Conservation (phyloP, 257 asterid species). For the Anisodus acutangulus region DNA sequence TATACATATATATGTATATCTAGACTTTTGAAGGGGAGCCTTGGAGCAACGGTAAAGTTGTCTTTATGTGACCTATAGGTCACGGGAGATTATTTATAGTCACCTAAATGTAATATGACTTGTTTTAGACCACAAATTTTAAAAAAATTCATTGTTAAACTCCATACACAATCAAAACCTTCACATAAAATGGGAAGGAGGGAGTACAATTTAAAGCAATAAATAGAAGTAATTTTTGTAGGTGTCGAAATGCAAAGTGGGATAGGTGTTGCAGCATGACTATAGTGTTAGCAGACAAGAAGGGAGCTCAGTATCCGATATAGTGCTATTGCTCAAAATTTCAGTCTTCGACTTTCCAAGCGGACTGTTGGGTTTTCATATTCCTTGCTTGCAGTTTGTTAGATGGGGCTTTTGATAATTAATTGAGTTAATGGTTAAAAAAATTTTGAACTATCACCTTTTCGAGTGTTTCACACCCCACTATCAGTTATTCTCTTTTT, state of each 20-base stretch:
- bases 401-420: neutral
- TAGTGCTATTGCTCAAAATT: neutral
- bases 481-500: too few relatives aligned
- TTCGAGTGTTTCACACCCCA: too few relatives aligned
- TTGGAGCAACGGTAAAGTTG: too few relatives aligned
- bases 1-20: too few relatives aligned
- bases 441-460: too few relatives aligned
- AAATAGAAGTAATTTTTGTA: neutral
- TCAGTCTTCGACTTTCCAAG: neutral
- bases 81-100: neutral
- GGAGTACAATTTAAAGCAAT: slow-evolving; percentile 1
- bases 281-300: neutral
- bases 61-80: too few relatives aligned
- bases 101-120: neutral
- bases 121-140: neutral
- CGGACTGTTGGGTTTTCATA: neutral
- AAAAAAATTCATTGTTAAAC: neutral
- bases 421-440: too few relatives aligned
- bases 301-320: neutral
- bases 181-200: neutral
- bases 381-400: neutral
- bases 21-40: too few relatives aligned
- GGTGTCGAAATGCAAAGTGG: slow-evolving; percentile 5
- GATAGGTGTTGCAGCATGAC: neutral
- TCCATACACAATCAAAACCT: neutral